Base-by-base conservation (phyloP, 2,329 filamentous ascomycete genomes). In the Colletotrichum theobromicola region DNA sequence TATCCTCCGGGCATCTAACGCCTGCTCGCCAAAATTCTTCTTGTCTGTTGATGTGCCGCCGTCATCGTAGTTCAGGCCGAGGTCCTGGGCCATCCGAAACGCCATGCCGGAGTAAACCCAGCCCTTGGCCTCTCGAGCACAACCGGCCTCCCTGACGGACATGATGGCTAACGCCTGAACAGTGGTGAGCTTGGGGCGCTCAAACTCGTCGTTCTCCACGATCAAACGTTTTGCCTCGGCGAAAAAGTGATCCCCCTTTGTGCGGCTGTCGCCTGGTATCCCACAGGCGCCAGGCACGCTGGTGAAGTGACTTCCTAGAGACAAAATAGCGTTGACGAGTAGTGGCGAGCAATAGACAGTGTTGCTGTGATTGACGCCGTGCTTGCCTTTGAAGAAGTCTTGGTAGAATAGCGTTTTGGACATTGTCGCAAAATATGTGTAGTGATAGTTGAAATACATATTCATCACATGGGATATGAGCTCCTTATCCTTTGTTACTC, bases 41-140 rank as follows among this genome's bases (percentile, higher is more conserved):
- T 86, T 88, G 72, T 89, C 90, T 9, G 86, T 85, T 9, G 90
- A 89, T 73, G 95, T 89, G 10, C 91, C 91, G 21, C 91, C 90
- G 2, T 94, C 91, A 80, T 98, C 94, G 21, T 98, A 90, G 80
- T 98, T 98, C 67, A 99, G 88, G 1, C 97, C 97, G 76, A 99
- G 90, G 79, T 99, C 97, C 82, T 94, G 94, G 1, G 96, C 96
- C 96, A 99, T 98, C 58, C 97, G 93, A 82, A 99, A 98, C 80
- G 94, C 97, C 94, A 99, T 98, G 64, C 97, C 96, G 79, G 95
- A 98, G 83, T 98, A 98, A 5, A 98, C 95, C 97, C 97, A 99
- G 2, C 97, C 97, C 83, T 97, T 98, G 50, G 95, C 95, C 84
- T 98, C 97, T 55, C 96, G 90, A 0, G 95, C 96, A 82, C 96